phyloP scores from a whole-genome alignment of 73 alveolate genomes.

The Tetrahymena borealis region DNA sequence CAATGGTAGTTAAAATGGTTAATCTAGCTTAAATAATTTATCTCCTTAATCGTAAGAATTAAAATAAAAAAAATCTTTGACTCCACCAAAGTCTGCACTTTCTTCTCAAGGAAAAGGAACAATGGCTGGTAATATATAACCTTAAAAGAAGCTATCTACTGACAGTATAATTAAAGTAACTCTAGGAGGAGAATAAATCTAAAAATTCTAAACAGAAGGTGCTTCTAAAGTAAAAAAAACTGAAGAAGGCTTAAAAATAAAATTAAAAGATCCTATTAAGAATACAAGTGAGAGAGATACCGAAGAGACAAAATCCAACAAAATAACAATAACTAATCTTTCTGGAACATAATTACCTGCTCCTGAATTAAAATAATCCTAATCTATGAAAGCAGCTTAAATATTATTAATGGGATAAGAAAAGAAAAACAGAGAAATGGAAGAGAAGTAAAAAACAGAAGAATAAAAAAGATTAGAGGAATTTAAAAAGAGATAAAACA shows the following conservation, averaged over 20 bases:
- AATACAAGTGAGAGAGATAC: background rate
- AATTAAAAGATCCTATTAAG: background rate
- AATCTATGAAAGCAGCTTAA: background rate
- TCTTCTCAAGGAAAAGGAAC: background rate
- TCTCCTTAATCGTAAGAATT: background rate
- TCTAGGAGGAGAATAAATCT: background rate
- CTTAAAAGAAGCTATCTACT: background rate
- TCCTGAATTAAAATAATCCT: background rate
- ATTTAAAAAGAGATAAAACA: background rate
- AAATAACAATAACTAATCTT: background rate
- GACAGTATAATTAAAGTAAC: background rate
- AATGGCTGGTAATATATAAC: background rate
- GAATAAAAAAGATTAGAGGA: background rate
- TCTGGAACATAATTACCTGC: background rate
- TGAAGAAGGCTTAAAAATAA: background rate
- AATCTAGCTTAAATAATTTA: background rate
- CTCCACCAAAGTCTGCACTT: background rate
- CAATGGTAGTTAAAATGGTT: background rate
- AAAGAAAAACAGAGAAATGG: background rate
- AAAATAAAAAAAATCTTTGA: background rate
- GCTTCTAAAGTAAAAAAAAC: background rate
- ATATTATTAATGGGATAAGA: background rate
- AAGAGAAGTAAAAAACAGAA: background rate
- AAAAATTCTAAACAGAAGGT: background rate
- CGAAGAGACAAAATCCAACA: background rate